A percentile compares a stretch with the other conserved stretches of the same genome.
Evolutionary conservation across 371 early-diverging fungal genomes (phyloP).

Genomic region (Zychaea mexicana): DNA sequence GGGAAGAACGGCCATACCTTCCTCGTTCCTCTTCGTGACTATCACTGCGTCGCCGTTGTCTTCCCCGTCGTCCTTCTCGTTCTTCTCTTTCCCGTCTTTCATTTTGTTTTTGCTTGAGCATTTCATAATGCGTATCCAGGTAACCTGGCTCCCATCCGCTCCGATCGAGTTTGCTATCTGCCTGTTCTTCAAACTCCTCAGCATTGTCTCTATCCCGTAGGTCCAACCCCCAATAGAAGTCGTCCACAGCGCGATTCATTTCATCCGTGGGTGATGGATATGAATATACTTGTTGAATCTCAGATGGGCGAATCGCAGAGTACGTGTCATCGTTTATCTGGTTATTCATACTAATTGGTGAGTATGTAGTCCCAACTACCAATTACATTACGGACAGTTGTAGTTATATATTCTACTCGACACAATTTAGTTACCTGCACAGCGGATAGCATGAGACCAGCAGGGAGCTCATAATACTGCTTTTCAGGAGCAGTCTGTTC

Average conservation of each 20-base stretch:
- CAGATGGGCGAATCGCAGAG: slow-evolving; percentile 42
- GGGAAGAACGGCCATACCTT: too few species aligned
- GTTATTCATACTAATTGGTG: background rate
- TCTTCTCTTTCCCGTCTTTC: slow-evolving; percentile 13
- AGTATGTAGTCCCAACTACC: too few species aligned
- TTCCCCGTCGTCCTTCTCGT: background rate
- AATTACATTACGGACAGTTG: background rate
- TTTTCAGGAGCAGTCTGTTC: slow-evolving; percentile 25
- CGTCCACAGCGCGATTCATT: slow-evolving; percentile 36
- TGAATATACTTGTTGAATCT: slow-evolving; percentile 33
- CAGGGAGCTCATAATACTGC: slow-evolving; percentile 58
- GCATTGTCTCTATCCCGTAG: slow-evolving; percentile 19
- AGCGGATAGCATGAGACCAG: slow-evolving; percentile 56
- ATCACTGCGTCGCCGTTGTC: background rate
- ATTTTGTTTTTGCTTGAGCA: slow-evolving; percentile 12
- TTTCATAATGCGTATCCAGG: slow-evolving; percentile 44
- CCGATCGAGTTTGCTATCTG: slow-evolving; percentile 31
- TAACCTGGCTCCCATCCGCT: slow-evolving; percentile 67
- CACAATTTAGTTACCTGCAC: slow-evolving; percentile 36
- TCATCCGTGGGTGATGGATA: slow-evolving; percentile 27
- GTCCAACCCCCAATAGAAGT: slow-evolving; percentile 51
- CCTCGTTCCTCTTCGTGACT: too few species aligned
- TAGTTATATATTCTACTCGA: background rate
- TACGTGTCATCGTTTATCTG: slow-evolving; percentile 45
- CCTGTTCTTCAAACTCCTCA: slow-evolving; percentile 23